Percentiles rank a stretch among this genome's conserved stretches.
These are phyloP conservation scores for Casuarina cunninghamiana DNA, from an alignment of 306 rosid species.

Conservation along the genomic window DNA sequence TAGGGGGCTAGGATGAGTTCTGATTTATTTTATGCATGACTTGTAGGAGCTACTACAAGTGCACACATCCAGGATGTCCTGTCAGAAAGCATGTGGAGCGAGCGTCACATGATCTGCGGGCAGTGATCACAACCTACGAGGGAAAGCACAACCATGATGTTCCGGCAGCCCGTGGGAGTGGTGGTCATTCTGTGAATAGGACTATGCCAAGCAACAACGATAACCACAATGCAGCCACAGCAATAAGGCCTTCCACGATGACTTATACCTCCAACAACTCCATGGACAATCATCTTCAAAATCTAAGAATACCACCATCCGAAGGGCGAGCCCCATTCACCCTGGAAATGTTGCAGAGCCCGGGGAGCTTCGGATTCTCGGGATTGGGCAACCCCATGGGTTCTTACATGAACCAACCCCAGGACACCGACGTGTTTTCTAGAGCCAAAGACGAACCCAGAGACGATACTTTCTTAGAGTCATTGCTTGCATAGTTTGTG, in stretches of 20 bases:
- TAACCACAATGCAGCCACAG: slow-evolving; percentile 27
- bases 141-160: slow-evolving; percentile 97
- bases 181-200: slow-evolving; percentile 52
- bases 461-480: slow-evolving; percentile 70
- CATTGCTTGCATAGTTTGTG: slow-evolving; percentile 38
- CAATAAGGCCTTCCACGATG: slow-evolving; percentile 45
- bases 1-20: neutral
- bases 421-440: slow-evolving; percentile 35
- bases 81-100: slow-evolving; percentile 96
- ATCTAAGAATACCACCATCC: slow-evolving; percentile 31
- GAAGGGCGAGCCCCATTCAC: slow-evolving; percentile 47
- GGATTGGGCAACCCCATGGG: slow-evolving; percentile 50
- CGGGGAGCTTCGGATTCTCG: slow-evolving; percentile 42
- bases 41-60: slow-evolving; percentile 94
- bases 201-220: slow-evolving; percentile 37
- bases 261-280: slow-evolving; percentile 27
- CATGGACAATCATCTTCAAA: slow-evolving; percentile 34
- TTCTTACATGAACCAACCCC: slow-evolving; percentile 55
- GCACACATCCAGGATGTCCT: slow-evolving; percentile 83
- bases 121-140: slow-evolving; percentile 95
- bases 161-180: slow-evolving; percentile 88
- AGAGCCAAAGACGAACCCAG: slow-evolving; percentile 81
- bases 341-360: slow-evolving; percentile 53
- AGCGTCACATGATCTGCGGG: slow-evolving; percentile 81
- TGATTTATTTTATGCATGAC: slow-evolving; percentile 3